Evolutionary conservation across 179 eudicot genomes (phyloP), one percentile per base, ranked within the genome.

Genomic region (Actinidia polygama): DNA sequence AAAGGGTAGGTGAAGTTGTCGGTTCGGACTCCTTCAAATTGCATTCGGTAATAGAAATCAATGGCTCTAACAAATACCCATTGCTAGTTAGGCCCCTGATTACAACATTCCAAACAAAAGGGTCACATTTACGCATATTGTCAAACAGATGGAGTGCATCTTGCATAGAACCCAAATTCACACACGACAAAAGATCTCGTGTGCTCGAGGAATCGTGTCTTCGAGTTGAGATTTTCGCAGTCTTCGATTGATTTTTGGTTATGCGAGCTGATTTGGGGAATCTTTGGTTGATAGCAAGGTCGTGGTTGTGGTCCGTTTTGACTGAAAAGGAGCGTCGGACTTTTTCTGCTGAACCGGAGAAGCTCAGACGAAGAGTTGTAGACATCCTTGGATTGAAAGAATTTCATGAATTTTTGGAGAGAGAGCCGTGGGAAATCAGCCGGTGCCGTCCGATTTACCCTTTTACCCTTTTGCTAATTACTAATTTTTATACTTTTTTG

Each of bases 111-210:
- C 94, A 94, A 67, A 84, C 85, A 74, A 86, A 94, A 79, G 90
- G 85, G 81, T 89, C 88, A 72, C 88, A 49, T 19, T 80, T 83
- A 67, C 10, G 59, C 97, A 91, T 90, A 62, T 89, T 88, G 18
- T 91, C 98, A 59, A 93, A 93, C 95, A 93, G 55, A 14, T 90
- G 86, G 92, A 91, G 93, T 81, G 97, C 97, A 87, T 80, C 85
- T 19, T 84, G 87, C 75, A 91, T 44, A 26, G 85, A 76, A 86
- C 97, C 95, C 18, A 86, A 83, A 12, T 87, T 76, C 26, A 91
- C 54, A 70, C 14, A 62, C 0, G 66, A 77, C 14, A 59, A 7
- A 14, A 93, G 79, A 30, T 10, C 63, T 18, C 59, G 57, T 68
- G 85, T 69, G 54, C 73, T 72, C 26, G 68, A 85, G 6, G 21